Evolutionary conservation across 352 stramenopile genomes (phyloP).

Genomic region (Blastocystis hominis): DNA sequence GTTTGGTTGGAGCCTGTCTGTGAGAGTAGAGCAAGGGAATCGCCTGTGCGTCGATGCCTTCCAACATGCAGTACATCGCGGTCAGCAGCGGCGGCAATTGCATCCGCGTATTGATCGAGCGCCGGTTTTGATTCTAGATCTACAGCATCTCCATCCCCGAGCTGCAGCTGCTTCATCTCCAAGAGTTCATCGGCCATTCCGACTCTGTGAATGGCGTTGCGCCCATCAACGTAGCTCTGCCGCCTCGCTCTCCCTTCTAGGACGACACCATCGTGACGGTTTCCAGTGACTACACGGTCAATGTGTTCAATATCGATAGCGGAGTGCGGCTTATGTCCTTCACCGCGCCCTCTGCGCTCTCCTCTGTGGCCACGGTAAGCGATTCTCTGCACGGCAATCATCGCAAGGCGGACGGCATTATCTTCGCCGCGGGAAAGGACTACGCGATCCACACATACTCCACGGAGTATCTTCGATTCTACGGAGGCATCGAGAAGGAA

Average conservation of each 20-base stretch:
- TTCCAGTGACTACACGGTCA: background rate
- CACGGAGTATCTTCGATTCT: background rate
- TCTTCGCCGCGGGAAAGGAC: slow-evolving; percentile 52
- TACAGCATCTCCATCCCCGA: background rate
- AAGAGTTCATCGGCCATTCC: slow-evolving; percentile 34
- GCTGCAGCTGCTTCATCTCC: background rate
- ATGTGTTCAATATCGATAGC: background rate
- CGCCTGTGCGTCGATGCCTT: background rate
- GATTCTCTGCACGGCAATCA: too few relatives aligned
- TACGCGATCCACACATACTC: slow-evolving; percentile 32
- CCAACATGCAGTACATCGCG: background rate
- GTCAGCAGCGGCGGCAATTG: background rate
- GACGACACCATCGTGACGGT: slow-evolving; percentile 1
- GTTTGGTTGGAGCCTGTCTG: background rate
- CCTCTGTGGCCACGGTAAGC: background rate
- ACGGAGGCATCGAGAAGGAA: slow-evolving; percentile 35
- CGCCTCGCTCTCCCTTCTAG: background rate
- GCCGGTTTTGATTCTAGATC: background rate
- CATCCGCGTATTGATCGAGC: background rate
- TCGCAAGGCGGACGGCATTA: background rate
- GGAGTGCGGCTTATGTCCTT: background rate
- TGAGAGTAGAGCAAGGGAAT: background rate
- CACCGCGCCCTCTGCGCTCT: background rate
- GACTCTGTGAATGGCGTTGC: slow-evolving; percentile 4
- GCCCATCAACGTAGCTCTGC: background rate